Evolutionary conservation across 1,139 yeast genomes (phyloP).

Genomic region (Waltiozyma solani): DNA sequence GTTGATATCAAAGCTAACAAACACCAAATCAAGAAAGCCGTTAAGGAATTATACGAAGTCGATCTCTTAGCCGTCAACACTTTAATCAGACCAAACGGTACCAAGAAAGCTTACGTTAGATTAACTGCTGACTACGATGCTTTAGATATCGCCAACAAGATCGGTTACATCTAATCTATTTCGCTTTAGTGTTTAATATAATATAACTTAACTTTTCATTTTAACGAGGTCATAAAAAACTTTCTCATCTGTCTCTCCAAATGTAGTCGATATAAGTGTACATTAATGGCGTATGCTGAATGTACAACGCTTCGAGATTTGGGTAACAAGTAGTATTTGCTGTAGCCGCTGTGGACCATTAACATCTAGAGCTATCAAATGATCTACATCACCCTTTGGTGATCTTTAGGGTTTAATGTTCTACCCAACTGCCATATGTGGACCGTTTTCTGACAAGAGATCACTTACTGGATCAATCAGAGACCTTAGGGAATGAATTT

Average conservation of each 20-base stretch:
- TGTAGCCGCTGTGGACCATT: too few species aligned
- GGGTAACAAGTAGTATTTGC: too few species aligned
- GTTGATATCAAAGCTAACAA: conserved; percentile 96
- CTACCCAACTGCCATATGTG: too few species aligned
- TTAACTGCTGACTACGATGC: conserved; percentile 99
- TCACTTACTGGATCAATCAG: too few species aligned
- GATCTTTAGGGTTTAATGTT: too few species aligned
- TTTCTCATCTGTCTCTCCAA: neutral
- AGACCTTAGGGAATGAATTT: too few species aligned
- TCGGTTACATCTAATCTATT: conserved; percentile 80
- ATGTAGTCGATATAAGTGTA: neutral
- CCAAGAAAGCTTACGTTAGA: conserved; percentile 99
- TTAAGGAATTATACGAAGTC: conserved; percentile 96
- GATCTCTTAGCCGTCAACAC: conserved; percentile 94
- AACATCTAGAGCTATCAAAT: too few species aligned
- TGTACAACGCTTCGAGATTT: too few species aligned
- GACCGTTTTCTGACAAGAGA: too few species aligned
- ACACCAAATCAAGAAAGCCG: conserved; percentile 96
- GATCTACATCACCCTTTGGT: too few species aligned
- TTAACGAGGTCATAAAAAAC: neutral
- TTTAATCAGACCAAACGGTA: conserved; percentile 96
- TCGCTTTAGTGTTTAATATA: conserved; percentile 2
- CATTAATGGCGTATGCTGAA: too few species aligned
- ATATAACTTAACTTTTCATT: neutral
- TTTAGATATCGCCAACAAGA: conserved; percentile 99